A percentile compares a stretch with the other conserved stretches of the same genome.
These are phyloP conservation scores for Mariannaea elegans DNA, from an alignment of 2,329 filamentous ascomycete genomes.

Conservation along the genomic window DNA sequence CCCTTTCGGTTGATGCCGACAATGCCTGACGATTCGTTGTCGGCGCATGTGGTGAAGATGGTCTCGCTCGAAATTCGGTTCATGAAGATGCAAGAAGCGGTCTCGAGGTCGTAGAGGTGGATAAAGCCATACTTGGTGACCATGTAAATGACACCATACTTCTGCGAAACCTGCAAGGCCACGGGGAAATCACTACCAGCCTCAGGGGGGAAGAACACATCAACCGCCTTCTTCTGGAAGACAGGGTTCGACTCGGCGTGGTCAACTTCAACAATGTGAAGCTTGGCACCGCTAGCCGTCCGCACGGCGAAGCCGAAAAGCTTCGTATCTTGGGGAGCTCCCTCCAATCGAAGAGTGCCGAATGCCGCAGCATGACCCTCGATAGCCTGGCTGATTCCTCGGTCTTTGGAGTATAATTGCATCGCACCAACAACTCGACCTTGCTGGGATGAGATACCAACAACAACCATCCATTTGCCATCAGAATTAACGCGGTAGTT, in stretches of 20 bases:
- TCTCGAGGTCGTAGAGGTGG: slow-evolving; percentile 97
- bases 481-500: slow-evolving; percentile 97
- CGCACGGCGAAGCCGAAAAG: slow-evolving; percentile 97
- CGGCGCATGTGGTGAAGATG: slow-evolving; percentile 92
- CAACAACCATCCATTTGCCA: slow-evolving; percentile 97
- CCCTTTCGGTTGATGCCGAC: slow-evolving; percentile 97
- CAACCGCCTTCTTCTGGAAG: slow-evolving; percentile 95
- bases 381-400: slow-evolving; percentile 96
- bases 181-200: slow-evolving; percentile 98
- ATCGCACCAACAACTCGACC: slow-evolving; percentile 94
- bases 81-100: slow-evolving; percentile 96
- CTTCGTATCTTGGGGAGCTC: slow-evolving; percentile 89
- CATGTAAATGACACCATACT: slow-evolving; percentile 96
- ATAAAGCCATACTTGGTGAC: slow-evolving; percentile 99
- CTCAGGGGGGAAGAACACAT: slow-evolving; percentile 97
- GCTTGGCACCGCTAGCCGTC: slow-evolving; percentile 87
- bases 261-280: slow-evolving; percentile 98
- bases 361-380: slow-evolving; percentile 97
- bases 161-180: slow-evolving; percentile 94
- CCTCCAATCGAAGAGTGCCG: slow-evolving; percentile 87
- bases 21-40: slow-evolving; percentile 85
- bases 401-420: slow-evolving; percentile 96
- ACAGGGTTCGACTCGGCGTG: slow-evolving; percentile 87
- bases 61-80: slow-evolving; percentile 99
- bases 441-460: slow-evolving; percentile 93